Conservation (phyloP, 176 grass and related monocot genomes). For the Melocanna baccifera region DNA sequence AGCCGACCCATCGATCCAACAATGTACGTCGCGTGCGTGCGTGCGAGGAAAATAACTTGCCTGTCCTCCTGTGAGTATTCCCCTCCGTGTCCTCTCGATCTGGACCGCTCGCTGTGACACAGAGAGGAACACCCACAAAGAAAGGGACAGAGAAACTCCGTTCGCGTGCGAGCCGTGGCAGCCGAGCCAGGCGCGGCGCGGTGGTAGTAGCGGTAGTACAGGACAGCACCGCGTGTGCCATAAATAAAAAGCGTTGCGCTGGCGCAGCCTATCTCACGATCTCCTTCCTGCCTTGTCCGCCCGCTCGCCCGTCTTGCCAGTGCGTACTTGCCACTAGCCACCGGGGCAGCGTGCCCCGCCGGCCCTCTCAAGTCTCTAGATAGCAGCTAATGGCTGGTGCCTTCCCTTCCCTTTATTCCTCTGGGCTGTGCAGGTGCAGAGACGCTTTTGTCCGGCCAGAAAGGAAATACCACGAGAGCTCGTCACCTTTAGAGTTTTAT, state of each 20-base stretch:
- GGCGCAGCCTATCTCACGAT: background rate
- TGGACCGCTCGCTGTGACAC: no score
- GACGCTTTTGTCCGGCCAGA: background rate
- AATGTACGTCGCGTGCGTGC: background rate
- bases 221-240: background rate
- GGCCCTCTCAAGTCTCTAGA: no score
- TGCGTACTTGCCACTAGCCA: background rate
- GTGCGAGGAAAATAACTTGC: no score
- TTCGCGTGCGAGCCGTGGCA: background rate
- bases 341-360: no score
- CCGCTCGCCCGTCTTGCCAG: background rate
- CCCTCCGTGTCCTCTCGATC: no score
- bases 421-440: background rate
- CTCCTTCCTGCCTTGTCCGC: constrained; percentile 26
- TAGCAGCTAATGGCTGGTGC: background rate
- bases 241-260: background rate
- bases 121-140: no score
- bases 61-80: no score
- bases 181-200: background rate
- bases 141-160: no score
- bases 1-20: background rate
- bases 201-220: background rate
- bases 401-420: constrained; percentile 9
- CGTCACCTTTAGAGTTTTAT: no score
- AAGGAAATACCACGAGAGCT: no score